Percentiles rank a stretch among this genome's conserved stretches.
phyloP scores from a whole-genome alignment of 805 yeast species.

The Candida rishiriensis region DNA sequence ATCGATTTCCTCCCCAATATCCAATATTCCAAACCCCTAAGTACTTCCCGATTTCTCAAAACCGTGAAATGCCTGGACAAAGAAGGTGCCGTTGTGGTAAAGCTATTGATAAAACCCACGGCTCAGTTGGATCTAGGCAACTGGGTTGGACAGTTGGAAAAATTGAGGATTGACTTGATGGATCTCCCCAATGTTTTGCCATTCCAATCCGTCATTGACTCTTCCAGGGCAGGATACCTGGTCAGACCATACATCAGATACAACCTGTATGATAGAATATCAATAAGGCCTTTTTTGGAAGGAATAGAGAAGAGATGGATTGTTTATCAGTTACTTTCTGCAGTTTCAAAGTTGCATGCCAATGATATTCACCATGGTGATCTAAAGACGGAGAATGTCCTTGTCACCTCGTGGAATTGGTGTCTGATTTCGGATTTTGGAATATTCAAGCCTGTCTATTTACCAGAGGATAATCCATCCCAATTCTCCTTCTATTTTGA shows the following conservation, averaged over 20 bases:
- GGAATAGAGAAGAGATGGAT: constrained; percentile 80
- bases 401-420: constrained; percentile 91
- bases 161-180: constrained; percentile 36
- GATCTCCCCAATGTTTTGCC: constrained; percentile 63
- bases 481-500: constrained; percentile 91
- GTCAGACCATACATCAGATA: constrained; percentile 76
- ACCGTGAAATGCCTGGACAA: constrained; percentile 76
- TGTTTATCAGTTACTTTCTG: constrained; percentile 70
- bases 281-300: constrained; percentile 84
- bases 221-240: constrained; percentile 88
- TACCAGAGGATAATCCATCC: constrained; percentile 92
- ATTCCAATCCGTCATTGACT: constrained; percentile 71
- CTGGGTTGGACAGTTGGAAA: constrained; percentile 28
- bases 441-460: constrained; percentile 70
- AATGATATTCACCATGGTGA: constrained; percentile 77
- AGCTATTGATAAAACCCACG: constrained; percentile 74
- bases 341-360: constrained; percentile 60
- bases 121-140: constrained; percentile 32
- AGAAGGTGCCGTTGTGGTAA: constrained; percentile 70
- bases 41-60: constrained; percentile 80
- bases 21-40: constrained; percentile 71
- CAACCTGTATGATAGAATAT: constrained; percentile 80
- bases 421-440: constrained; percentile 78
- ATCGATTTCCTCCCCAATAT: constrained; percentile 72
- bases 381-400: constrained; percentile 82